Conservation (phyloP, 495 filamentous ascomycete genomes). For the Arthonia radiata region DNA sequence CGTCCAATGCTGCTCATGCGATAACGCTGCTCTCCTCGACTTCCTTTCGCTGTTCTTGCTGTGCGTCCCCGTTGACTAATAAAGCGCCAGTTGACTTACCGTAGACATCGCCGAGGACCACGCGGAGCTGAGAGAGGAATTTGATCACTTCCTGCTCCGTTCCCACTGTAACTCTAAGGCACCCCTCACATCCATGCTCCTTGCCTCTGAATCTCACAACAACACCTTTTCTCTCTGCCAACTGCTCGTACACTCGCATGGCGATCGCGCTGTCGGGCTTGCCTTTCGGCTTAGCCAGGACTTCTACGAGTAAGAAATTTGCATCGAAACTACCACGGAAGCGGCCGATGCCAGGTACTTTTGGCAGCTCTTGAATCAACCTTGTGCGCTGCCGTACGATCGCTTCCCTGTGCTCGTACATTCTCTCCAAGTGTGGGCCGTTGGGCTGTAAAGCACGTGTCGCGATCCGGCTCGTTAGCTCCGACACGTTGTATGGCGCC, state of each 20-base stretch:
- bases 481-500: slow-evolving; percentile 85
- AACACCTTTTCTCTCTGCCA: slow-evolving; percentile 73
- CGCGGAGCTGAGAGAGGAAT: slow-evolving; percentile 42
- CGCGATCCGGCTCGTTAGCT: slow-evolving; percentile 62
- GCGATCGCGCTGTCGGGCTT: slow-evolving; percentile 56
- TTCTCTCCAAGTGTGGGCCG: slow-evolving; percentile 44
- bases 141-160: slow-evolving; percentile 63
- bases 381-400: slow-evolving; percentile 57
- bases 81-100: no score
- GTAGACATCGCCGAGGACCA: slow-evolving; percentile 31
- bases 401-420: slow-evolving; percentile 37
- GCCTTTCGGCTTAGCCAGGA: slow-evolving; percentile 43
- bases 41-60: no score
- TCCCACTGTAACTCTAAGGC: slow-evolving; percentile 75
- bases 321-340: slow-evolving; percentile 57
- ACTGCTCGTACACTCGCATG: slow-evolving; percentile 47
- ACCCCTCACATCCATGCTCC: slow-evolving; percentile 71
- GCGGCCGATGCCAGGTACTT: slow-evolving; percentile 51
- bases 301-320: slow-evolving; percentile 80
- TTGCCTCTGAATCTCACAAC: slow-evolving; percentile 86
- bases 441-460: slow-evolving; percentile 35
- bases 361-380: slow-evolving; percentile 44
- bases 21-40: no score
- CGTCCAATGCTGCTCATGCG: no score
- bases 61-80: no score